Base-by-base conservation (phyloP, 140 eudicot species). In the Erigeron philadelphicus region DNA sequence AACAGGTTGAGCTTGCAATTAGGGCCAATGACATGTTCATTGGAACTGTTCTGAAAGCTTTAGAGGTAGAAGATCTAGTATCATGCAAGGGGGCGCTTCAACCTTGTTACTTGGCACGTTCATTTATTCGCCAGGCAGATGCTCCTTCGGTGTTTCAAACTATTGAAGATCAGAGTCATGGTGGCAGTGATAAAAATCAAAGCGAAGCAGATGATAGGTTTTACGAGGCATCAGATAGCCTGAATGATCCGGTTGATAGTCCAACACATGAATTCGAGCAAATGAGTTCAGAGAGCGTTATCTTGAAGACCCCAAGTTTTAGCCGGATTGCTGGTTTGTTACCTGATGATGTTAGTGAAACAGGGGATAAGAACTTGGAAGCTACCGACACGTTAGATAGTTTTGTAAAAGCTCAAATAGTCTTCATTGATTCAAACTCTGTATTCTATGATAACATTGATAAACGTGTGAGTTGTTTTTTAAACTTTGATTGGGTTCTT, bases 341-440 rank as follows among this genome's bases (percentile, higher is more conserved):
- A 53, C 98, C 98, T 71, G 76, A 72, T 78, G 83, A 75, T 65
- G 61, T 44, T 53, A 70, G 54, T 69, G 80, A 85, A 64, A 42
- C 65, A 59, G 87, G 84, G 69, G 69, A 74, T 52, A 82, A 82
- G 66, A 66, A 70, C 15, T 13, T 74, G 63, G 90, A 81, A 49
- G 82, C 67, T 21, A 71, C 79, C 16, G 94, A 85, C 71, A 76
- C 87, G 12, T 74, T 89, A 66, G 90, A 87, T 69, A 93, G 95
- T 80, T 93, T 93, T 81, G 96, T 93, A 68, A 89, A 89, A 76
- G 98, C 98, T 78, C 98, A 93, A 61, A 85, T 93, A 60, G 82
- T 85, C 72, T 76, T 89, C 60, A 70, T 79, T 65, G 95, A 93
- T 76, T 89, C 88, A 61, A 82, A 81, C 74, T 93, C 98, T 40